phyloP scores from a whole-genome alignment of 352 stramenopile species.

The Halophytophthora polymorphica region DNA sequence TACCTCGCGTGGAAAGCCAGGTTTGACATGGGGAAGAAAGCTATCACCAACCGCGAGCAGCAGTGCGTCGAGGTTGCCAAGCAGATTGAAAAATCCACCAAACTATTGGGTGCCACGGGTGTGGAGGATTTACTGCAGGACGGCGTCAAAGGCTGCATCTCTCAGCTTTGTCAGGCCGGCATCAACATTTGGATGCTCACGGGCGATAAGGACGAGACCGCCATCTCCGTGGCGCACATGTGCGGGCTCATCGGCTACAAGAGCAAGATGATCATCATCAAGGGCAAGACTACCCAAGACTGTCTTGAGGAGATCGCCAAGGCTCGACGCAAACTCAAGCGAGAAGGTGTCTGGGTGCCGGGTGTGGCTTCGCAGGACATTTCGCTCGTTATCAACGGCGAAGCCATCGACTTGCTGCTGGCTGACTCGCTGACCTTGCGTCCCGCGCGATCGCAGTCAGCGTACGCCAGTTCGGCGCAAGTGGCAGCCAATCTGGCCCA shows the following conservation, averaged over 20 bases:
- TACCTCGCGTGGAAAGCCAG: constrained; percentile 72
- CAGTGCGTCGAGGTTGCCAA: constrained; percentile 66
- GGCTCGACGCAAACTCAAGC: constrained; percentile 65
- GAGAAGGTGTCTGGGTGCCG: constrained; percentile 75
- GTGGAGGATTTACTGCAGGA: constrained; percentile 98
- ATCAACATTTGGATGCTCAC: constrained; percentile 99
- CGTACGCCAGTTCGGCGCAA: constrained; percentile 16
- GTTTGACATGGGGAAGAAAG: constrained; percentile 69
- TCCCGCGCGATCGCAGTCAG: constrained; percentile 14
- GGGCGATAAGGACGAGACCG: constrained; percentile 98
- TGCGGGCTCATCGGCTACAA: constrained; percentile 89
- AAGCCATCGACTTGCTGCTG: constrained; percentile 73
- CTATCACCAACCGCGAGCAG: constrained; percentile 56
- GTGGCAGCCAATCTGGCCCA: constrained; percentile 9
- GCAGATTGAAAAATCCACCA: constrained; percentile 79
- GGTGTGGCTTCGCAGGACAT: constrained; percentile 69
- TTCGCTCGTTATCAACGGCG: constrained; percentile 81
- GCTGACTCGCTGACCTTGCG: constrained; percentile 28
- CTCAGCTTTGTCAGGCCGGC: constrained; percentile 91
- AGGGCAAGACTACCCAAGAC: constrained; percentile 74
- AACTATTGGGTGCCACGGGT: constrained; percentile 93
- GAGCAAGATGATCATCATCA: constrained; percentile 83
- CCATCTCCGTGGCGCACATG: constrained; percentile 98
- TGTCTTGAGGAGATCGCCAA: constrained; percentile 82
- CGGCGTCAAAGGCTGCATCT: constrained; percentile 95